These are phyloP conservation scores for Thielaviopsis euricoi DNA, from an alignment of 2,329 filamentous ascomycete genomes.

Conservation along the genomic window DNA sequence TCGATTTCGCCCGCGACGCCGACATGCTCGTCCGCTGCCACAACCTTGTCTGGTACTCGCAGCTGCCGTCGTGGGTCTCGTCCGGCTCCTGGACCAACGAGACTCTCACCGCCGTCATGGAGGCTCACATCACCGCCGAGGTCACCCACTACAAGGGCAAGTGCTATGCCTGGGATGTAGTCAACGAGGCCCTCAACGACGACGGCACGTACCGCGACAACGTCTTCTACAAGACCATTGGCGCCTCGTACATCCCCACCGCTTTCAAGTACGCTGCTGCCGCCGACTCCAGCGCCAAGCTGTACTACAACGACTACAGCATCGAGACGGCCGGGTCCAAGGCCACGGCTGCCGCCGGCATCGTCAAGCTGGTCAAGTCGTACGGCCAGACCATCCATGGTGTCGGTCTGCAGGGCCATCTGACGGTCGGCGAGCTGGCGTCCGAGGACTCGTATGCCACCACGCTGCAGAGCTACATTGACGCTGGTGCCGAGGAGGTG, in stretches of 20 bases:
- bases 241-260: slow-evolving; percentile 38
- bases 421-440: slow-evolving; percentile 37
- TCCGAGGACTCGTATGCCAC: slow-evolving; percentile 22
- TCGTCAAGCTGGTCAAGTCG: slow-evolving; percentile 28
- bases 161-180: slow-evolving; percentile 49
- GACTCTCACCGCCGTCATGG: slow-evolving; percentile 34
- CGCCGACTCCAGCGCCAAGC: slow-evolving; percentile 37
- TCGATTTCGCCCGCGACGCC: slow-evolving; percentile 25
- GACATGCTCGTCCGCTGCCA: slow-evolving; percentile 41
- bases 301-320: slow-evolving; percentile 43
- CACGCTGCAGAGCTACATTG: slow-evolving; percentile 27
- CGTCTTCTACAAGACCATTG: slow-evolving; percentile 39
- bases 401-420: slow-evolving; percentile 44
- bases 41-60: slow-evolving; percentile 31
- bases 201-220: slow-evolving; percentile 34
- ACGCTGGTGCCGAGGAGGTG: slow-evolving; percentile 28
- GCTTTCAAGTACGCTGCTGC: slow-evolving; percentile 39
- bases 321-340: slow-evolving; percentile 37
- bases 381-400: slow-evolving; percentile 43
- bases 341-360: slow-evolving; percentile 25
- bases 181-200: slow-evolving; percentile 47
- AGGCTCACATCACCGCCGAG: slow-evolving; percentile 41
- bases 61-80: slow-evolving; percentile 22
- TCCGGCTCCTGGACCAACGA: slow-evolving; percentile 34
- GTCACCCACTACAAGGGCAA: slow-evolving; percentile 40